phyloP scores from a whole-genome alignment of 164 flowering plant species.

The Paratinospora sagittata region DNA sequence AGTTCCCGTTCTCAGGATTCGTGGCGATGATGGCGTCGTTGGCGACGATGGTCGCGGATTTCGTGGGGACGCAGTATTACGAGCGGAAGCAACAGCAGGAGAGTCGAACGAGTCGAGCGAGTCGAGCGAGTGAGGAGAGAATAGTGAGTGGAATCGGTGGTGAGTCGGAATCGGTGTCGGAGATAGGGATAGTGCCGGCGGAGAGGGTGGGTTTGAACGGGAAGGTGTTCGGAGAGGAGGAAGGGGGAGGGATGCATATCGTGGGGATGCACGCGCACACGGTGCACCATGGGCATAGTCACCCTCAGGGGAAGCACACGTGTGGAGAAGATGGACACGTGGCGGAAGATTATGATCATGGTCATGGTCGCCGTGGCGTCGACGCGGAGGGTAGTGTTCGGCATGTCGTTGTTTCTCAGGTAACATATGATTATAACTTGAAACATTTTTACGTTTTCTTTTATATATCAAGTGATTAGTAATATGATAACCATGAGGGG shows the following conservation, averaged over 20 bases:
- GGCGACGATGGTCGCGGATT: constrained; percentile 61
- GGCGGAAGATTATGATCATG: constrained; percentile 28
- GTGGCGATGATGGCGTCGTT: constrained; percentile 80
- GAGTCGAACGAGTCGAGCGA: constrained; percentile 5
- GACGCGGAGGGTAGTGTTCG: constrained; percentile 43
- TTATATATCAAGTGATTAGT: no score
- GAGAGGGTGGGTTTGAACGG: constrained; percentile 14
- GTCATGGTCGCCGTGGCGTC: constrained; percentile 18
- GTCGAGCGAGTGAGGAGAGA: not conserved
- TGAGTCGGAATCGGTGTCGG: constrained; percentile 11
- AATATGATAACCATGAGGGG: no score
- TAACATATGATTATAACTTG: constrained; percentile 9
- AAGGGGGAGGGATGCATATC: constrained; percentile 80
- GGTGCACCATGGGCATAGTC: constrained; percentile 85
- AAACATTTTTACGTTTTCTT: no score
- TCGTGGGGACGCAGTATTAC: constrained; percentile 78
- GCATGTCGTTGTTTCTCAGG: constrained; percentile 95
- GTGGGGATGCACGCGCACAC: constrained; percentile 95
- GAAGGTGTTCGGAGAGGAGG: constrained; percentile 70
- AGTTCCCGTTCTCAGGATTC: constrained; percentile 79
- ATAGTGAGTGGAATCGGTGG: constrained; percentile 3
- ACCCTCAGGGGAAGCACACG: constrained; percentile 47
- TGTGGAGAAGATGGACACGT: constrained; percentile 52
- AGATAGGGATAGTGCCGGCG: constrained; percentile 28
- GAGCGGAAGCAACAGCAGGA: constrained; percentile 56